phyloP scores from a whole-genome alignment of 495 filamentous ascomycete species.

The Trichocladium antarcticum region DNA sequence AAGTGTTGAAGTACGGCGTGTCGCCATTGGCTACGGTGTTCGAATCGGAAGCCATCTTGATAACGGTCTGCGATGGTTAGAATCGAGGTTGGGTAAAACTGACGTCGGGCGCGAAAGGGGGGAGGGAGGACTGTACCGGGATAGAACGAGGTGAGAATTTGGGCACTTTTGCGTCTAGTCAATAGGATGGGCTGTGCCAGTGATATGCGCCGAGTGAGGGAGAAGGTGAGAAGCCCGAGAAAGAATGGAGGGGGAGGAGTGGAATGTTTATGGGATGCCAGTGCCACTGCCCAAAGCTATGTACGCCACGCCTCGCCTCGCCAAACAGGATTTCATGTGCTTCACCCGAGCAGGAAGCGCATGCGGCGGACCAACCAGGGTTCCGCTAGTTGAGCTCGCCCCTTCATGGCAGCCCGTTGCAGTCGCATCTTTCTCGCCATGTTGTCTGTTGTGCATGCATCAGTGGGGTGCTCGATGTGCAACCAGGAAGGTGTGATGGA shows the following conservation, averaged over 20 bases:
- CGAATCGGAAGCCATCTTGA: conserved; percentile 15
- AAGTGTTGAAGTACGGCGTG: conserved; percentile 17
- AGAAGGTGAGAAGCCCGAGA: not conserved
- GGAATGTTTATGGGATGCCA: conserved; percentile 1
- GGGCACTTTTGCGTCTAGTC: not conserved
- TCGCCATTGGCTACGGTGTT: conserved; percentile 23
- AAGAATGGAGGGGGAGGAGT: not conserved
- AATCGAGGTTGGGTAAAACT: no score
- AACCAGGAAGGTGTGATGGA: not conserved
- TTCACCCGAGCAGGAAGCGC: not conserved
- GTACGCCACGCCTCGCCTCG: conserved; percentile 9
- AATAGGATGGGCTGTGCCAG: not conserved
- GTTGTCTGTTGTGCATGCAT: not conserved
- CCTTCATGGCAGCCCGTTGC: not conserved
- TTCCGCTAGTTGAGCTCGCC: not conserved
- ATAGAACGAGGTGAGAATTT: not conserved
- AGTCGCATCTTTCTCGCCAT: conserved; percentile 5
- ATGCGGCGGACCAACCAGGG: conserved; percentile 3
- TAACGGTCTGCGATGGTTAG: no score
- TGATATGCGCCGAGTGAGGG: not conserved
- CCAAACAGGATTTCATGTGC: conserved; percentile 17
- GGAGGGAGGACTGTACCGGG: not conserved
- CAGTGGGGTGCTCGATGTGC: conserved; percentile 2
- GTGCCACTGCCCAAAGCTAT: not conserved
- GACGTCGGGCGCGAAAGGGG: no score